Evolutionary conservation across 805 yeast genomes (phyloP).

Genomic region (Hagleromyces aurorensis): DNA sequence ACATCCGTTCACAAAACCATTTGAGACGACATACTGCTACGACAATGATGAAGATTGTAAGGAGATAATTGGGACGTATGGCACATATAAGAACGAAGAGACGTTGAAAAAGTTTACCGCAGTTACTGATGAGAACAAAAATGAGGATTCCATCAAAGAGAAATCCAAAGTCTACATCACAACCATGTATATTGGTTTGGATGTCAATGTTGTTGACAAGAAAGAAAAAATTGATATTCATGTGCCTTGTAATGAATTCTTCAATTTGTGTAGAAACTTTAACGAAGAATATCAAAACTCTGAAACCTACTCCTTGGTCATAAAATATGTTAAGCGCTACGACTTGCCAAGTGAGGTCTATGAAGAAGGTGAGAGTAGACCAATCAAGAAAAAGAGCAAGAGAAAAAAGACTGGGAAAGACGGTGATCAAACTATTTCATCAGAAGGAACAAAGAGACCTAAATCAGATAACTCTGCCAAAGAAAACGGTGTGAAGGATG

Average conservation of each 20-base stretch:
- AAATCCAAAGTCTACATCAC: slow-evolving; percentile 49
- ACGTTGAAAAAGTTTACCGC: slow-evolving; percentile 24
- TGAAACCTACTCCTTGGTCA: slow-evolving; percentile 45
- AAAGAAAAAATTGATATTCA: slow-evolving; percentile 72
- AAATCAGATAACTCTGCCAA: slow-evolving; percentile 18
- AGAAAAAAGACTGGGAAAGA: slow-evolving; percentile 36
- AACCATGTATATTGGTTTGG: slow-evolving; percentile 74
- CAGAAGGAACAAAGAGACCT: slow-evolving; percentile 26
- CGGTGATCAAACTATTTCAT: slow-evolving; percentile 2
- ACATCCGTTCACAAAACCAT: slow-evolving; percentile 82
- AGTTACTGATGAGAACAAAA: slow-evolving; percentile 32
- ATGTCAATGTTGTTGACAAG: slow-evolving; percentile 39
- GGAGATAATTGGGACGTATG: slow-evolving; percentile 53
- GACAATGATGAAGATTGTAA: slow-evolving; percentile 46
- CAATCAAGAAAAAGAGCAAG: slow-evolving; percentile 50
- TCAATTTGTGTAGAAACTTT: slow-evolving; percentile 69
- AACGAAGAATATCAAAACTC: slow-evolving; percentile 53
- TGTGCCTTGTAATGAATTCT: slow-evolving; percentile 85
- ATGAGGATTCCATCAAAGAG: slow-evolving; percentile 24
- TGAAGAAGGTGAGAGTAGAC: slow-evolving; percentile 69
- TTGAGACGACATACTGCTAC: slow-evolving; percentile 47
- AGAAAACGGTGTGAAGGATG: neutral
- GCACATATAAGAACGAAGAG: slow-evolving; percentile 47
- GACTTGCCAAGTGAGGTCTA: slow-evolving; percentile 84
- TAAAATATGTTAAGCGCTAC: slow-evolving; percentile 66